Conservation (phyloP, 1,284 basidiomycete species). For the Microbotryum lychnidis-dioicae region DNA sequence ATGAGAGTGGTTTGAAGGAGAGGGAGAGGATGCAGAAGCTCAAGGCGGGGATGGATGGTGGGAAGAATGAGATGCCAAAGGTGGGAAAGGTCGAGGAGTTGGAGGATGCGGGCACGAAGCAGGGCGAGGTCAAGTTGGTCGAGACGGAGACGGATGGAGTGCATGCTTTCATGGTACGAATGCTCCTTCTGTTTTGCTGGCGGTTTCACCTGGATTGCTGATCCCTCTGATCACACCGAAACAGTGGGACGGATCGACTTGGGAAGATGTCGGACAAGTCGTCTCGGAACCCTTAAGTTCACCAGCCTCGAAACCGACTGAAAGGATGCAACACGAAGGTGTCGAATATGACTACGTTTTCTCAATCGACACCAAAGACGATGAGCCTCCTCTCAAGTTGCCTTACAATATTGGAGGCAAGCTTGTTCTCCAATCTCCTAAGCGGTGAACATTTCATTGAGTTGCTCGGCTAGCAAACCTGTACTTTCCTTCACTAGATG, state of each 20-base stretch:
- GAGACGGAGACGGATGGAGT: slow-evolving; percentile 51
- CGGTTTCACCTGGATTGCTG: not conserved
- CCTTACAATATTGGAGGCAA: slow-evolving; percentile 61
- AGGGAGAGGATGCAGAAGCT: not conserved
- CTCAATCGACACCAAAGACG: slow-evolving; percentile 91
- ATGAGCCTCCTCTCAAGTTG: slow-evolving; percentile 81
- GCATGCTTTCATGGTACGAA: slow-evolving; percentile 71
- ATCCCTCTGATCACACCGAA: slow-evolving; percentile 31
- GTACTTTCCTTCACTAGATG: slow-evolving; percentile 45
- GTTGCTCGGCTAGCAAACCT: not conserved
- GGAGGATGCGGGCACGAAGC: slow-evolving; percentile 58
- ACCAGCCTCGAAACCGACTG: not conserved
- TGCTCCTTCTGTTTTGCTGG: not conserved
- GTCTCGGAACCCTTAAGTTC: slow-evolving; percentile 62
- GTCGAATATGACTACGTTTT: slow-evolving; percentile 97
- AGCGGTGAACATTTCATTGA: not conserved
- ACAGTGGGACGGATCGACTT: slow-evolving; percentile 67
- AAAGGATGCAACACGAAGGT: slow-evolving; percentile 49
- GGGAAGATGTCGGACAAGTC: slow-evolving; percentile 91
- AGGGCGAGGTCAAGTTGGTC: slow-evolving; percentile 87
- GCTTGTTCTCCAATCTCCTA: not conserved
- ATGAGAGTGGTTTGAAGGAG: slow-evolving; percentile 13
- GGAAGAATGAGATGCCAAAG: not conserved
- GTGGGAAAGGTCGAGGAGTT: not conserved
- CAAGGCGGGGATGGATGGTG: not conserved